Evolutionary conservation across 176 grass and related monocot species (phyloP).

Genomic region (Oryza punctata): DNA sequence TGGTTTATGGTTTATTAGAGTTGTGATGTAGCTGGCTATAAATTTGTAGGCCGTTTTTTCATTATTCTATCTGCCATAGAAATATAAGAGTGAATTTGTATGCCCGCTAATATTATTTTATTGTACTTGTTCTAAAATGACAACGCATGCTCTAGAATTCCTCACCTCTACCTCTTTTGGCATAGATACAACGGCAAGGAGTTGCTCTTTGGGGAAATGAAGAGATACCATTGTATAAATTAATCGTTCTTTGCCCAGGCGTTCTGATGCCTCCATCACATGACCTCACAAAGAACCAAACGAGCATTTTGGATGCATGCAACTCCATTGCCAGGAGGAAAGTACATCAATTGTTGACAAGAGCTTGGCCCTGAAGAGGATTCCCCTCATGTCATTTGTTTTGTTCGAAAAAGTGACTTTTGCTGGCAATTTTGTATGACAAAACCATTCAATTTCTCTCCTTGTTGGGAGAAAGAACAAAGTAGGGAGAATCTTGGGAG

Average conservation of each 20-base stretch:
- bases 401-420: neutral
- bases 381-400: conserved; percentile 12
- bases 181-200: conserved; percentile 25
- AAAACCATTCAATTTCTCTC: neutral
- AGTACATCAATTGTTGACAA: conserved; percentile 29
- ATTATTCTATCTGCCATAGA: too few species aligned
- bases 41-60: too few species aligned
- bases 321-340: conserved; percentile 13
- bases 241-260: neutral
- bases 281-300: conserved; percentile 36
- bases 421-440: neutral
- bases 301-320: conserved; percentile 30
- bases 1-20: too few species aligned
- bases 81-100: too few species aligned
- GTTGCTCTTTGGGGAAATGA: conserved; percentile 47
- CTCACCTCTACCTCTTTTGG: conserved; percentile 10
- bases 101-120: too few species aligned
- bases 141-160: neutral
- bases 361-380: neutral
- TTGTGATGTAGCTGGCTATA: too few species aligned
- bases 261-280: conserved; percentile 31
- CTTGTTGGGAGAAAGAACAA: conserved; percentile 14
- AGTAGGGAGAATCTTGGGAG: conserved; percentile 14
- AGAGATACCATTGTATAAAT: conserved; percentile 41
- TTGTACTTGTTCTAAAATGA: neutral